Percentiles rank a stretch among this genome's conserved stretches.
Conservation (phyloP, 1,284 basidiomycete species). For the Trametes hirsuta region DNA sequence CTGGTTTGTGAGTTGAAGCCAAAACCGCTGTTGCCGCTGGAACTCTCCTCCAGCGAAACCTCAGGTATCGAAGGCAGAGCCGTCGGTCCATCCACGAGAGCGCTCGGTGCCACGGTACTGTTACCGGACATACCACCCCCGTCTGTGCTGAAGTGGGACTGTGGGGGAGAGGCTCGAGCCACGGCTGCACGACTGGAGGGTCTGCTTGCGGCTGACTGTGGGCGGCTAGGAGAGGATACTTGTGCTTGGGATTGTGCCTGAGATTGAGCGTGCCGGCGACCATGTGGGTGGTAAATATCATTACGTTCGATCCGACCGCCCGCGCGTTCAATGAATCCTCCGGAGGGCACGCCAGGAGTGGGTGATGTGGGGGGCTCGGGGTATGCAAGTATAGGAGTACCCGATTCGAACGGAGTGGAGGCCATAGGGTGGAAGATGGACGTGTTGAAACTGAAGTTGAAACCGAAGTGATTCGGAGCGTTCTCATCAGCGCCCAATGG, state of each 20-base stretch:
- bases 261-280: slow-evolving; percentile 23
- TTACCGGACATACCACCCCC: neutral
- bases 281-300: slow-evolving; percentile 34
- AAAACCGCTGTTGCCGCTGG: neutral
- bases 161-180: neutral
- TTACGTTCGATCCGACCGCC: slow-evolving; percentile 34
- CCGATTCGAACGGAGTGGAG: slow-evolving; percentile 47
- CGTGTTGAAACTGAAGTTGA: slow-evolving; percentile 52
- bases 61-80: slow-evolving; percentile 24
- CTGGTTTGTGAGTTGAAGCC: neutral
- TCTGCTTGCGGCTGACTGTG: slow-evolving; percentile 1
- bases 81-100: slow-evolving; percentile 28
- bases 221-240: neutral
- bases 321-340: slow-evolving; percentile 34
- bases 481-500: slow-evolving; percentile 56
- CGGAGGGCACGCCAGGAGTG: slow-evolving; percentile 47
- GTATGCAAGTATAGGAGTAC: slow-evolving; percentile 55
- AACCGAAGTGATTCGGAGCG: slow-evolving; percentile 31
- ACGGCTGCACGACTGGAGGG: slow-evolving; percentile 7
- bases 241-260: slow-evolving; percentile 16
- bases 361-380: slow-evolving; percentile 73
- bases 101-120: slow-evolving; percentile 25
- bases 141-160: slow-evolving; percentile 1
- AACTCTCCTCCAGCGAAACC: slow-evolving; percentile 5
- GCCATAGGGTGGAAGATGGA: slow-evolving; percentile 46